Base-by-base conservation (phyloP, 75 land plant genomes). In the Pinus tabuliformis region DNA sequence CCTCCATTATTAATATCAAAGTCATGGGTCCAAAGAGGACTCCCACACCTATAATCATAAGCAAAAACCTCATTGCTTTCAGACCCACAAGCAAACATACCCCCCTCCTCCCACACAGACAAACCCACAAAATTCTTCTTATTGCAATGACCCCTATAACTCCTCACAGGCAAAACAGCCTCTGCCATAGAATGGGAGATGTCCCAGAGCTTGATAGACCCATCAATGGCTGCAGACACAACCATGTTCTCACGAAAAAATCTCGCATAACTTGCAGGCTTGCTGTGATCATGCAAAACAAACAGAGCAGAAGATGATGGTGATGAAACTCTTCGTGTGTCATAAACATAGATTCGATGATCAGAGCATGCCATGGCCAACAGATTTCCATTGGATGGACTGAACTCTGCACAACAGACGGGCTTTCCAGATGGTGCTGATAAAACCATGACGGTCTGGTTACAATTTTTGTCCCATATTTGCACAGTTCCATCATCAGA, bases 401-500 rank as follows among this genome's bases (percentile, higher is more conserved):
- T 79, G 77, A 91, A 91, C 78, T 89, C 90, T 3, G 89, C 94
- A 72, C 87, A 81, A 68, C 96, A 93, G 3, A 91, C 86, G 52
- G 89, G 42, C 30, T 80, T 82, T 37, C 74, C 61, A 2, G 77
- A 58, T 28, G 70, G 80, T 21, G 84, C 58, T 28, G 76, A 61
- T 26, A 81, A 58, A 20, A 75, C 77, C 21, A 75, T 71, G n/a
- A 81, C 87, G 37, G 83, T 76, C 1, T 26, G 70, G 18, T 61
- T 73, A 17, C 70, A 73, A 2, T 84, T 79, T 17, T 84, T 17
- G 76, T 87, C 88, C 96, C 96, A 93, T 74, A 93, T 45, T 52
- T 86, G 89, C 57, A 84, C 82, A 26, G 92, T 87, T 52, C 96
- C 90, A 76, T 93, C 96, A 61, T 89, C 88, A 28, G 96, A 91